Evolutionary conservation across 73 alveolate species (phyloP).

Genomic region (Stentor coeruleus): DNA sequence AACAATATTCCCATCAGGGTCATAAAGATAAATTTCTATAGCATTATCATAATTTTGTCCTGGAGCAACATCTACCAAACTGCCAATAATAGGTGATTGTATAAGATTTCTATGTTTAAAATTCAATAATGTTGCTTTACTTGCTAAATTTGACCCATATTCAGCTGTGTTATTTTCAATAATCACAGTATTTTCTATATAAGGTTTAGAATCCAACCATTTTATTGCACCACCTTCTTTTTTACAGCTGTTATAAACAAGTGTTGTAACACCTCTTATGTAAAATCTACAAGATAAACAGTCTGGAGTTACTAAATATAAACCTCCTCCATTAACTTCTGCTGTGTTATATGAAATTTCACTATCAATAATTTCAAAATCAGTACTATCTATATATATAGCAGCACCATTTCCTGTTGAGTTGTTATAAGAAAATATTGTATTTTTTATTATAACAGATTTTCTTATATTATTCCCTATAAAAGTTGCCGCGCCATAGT

Average conservation of each 20-base stretch:
- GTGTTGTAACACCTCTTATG: not conserved
- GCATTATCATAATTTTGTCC: not conserved
- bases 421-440: too few species aligned
- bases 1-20: not conserved
- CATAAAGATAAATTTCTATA: not conserved
- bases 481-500: too few species aligned
- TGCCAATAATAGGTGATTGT: not conserved
- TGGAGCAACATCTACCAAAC: not conserved
- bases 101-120: not conserved
- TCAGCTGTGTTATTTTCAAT: not conserved
- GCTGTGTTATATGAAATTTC: not conserved
- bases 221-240: conserved; percentile 4
- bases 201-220: not conserved
- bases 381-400: not conserved
- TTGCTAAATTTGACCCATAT: not conserved
- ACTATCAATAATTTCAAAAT: not conserved
- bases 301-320: not conserved
- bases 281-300: not conserved
- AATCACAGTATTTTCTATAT: not conserved
- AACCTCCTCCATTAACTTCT: not conserved
- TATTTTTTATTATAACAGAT: too few species aligned
- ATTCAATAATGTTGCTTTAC: not conserved
- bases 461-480: too few species aligned
- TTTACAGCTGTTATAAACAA: not conserved
- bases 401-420: not conserved